These are phyloP conservation scores for Citrus glauca DNA, from an alignment of 345 rosid genomes.

Conservation along the genomic window DNA sequence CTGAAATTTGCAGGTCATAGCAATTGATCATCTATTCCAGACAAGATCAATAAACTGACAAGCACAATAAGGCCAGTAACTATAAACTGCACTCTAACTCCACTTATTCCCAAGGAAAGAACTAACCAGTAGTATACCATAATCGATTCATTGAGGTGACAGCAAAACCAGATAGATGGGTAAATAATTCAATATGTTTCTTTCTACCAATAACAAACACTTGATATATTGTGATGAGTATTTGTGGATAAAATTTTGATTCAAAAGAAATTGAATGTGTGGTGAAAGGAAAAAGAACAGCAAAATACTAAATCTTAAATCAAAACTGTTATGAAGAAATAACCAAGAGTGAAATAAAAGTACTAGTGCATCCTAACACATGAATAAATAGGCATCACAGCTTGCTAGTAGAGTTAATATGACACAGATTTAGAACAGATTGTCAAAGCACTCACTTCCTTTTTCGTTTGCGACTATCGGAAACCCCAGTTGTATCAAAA, in stretches of 20 bases:
- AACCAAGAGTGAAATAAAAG: background rate
- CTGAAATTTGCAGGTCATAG: background rate
- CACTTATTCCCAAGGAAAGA: background rate
- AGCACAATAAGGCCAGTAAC: background rate
- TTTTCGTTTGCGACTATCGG: conserved; percentile 64
- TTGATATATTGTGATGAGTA: background rate
- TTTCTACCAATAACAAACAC: background rate
- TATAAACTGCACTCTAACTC: background rate
- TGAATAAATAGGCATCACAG: background rate
- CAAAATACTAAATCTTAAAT: background rate
- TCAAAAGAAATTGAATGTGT: background rate
- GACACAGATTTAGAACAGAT: background rate
- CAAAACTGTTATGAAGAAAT: background rate
- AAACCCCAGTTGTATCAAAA: conserved; percentile 83
- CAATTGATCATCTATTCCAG: background rate
- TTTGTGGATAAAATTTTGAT: background rate
- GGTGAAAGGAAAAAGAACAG: background rate
- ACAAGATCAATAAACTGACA: background rate
- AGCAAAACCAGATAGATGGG: too few species aligned
- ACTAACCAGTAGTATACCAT: background rate
- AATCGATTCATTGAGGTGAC: background rate
- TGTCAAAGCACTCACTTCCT: conserved; percentile 61
- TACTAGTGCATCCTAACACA: background rate
- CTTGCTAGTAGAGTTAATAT: background rate
- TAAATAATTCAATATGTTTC: background rate